Evolutionary conservation across 163 green algal genomes (phyloP), one percentile per base, ranked within the genome.

Genomic region (Prototheca wickerhamii): DNA sequence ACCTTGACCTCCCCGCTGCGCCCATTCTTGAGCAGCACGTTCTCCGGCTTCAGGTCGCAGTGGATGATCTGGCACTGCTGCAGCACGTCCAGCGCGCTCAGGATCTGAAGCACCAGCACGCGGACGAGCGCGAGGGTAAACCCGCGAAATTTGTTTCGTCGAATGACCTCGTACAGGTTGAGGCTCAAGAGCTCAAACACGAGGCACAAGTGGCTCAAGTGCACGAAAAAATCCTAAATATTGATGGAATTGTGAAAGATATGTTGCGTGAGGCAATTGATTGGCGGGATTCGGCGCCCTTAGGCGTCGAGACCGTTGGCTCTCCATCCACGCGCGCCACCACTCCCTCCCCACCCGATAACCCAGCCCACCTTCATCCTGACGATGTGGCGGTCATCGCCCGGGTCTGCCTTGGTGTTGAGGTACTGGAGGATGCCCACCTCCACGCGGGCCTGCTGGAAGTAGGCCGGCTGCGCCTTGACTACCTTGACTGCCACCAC

Each of bases 101-200:
- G 68, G 3, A 95, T 80, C 84, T 90, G 89, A 6, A 64, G 56
- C 54, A 92, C 66, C 63, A 97, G 93, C 25, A 94, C 77, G 58
- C 89, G 78, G 49, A 98, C 76, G 34, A 96, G 84, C 20, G 79
- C 78, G 51, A 96, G 81, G 8, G 74, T 86, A 25, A 98, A 81
- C 7, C 91, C 92, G 30, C 81, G 79, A 78, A 96, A 98, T 28
- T 86, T 79, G 76, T 98, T 99, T 54, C 90, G 78, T 62, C 89
- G 86, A 40, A 99, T 86, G 42, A 99, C 81, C 78, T 99, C 93
- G 76, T 95, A 99, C 57, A 99, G 82, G 76, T 99, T 99, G 66
- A 94, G 75, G 59, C 79, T 84, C 50, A 99, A 84, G 57, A 95
- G 81, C 82, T 99, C 93, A 78, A 99, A 99, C 25, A 91, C 88